A percentile compares a stretch with the other conserved stretches of the same genome.
These are phyloP conservation scores for Rhizopogon roseolus DNA, from an alignment of 768 basidiomycete genomes.

Conservation along the genomic window DNA sequence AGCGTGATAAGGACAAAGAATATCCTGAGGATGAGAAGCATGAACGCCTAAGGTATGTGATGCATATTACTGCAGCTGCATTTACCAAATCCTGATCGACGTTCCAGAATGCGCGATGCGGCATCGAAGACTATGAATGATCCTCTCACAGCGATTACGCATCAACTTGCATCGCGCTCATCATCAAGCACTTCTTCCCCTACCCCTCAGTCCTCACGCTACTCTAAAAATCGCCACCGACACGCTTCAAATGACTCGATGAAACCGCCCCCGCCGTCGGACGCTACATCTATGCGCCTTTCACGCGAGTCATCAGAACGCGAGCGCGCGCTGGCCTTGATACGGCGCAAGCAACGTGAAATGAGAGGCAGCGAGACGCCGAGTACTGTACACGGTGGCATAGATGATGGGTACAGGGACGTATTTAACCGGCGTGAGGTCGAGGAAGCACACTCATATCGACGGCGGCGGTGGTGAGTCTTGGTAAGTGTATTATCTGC, in stretches of 20 bases:
- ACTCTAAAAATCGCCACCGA: slow-evolving; percentile 11
- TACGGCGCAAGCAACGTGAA: slow-evolving; percentile 62
- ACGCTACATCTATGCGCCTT: slow-evolving; percentile 51
- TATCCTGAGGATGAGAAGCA: slow-evolving; percentile 21
- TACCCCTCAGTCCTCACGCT: slow-evolving; percentile 14
- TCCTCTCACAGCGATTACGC: slow-evolving; percentile 70
- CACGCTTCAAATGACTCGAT: slow-evolving; percentile 6
- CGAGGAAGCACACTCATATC: slow-evolving; percentile 57
- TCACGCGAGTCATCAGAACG: slow-evolving; percentile 73
- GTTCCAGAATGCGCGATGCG: slow-evolving; percentile 54
- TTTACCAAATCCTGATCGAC: neutral
- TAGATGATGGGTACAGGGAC: slow-evolving; percentile 54
- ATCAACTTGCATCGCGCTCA: slow-evolving; percentile 48
- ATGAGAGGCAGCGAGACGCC: slow-evolving; percentile 64
- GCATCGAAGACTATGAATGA: slow-evolving; percentile 61
- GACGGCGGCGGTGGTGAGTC: slow-evolving; percentile 32
- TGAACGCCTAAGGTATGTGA: slow-evolving; percentile 31
- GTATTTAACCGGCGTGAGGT: slow-evolving; percentile 68
- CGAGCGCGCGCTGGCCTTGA: slow-evolving; percentile 68
- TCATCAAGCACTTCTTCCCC: slow-evolving; percentile 15
- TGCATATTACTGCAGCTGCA: neutral
- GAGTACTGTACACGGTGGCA: slow-evolving; percentile 54
- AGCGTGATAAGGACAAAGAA: slow-evolving; percentile 16
- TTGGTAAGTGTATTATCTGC: slow-evolving; percentile 6
- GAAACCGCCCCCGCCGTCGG: slow-evolving; percentile 11